Evolutionary conservation across 257 asterid genomes (phyloP).

Genomic region (Nicotiana sylvestris): DNA sequence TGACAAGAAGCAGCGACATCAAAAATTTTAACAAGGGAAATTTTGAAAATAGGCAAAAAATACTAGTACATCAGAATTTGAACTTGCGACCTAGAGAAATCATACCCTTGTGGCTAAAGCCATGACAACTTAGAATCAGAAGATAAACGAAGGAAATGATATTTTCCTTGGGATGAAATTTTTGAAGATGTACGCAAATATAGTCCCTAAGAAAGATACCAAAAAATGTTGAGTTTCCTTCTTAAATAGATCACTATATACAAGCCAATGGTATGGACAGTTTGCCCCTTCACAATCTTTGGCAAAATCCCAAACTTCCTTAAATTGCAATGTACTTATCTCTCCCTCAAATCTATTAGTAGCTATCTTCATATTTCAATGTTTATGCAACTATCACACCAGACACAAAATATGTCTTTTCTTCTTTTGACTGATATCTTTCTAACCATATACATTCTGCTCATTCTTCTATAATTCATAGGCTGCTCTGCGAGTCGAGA

Average conservation of each 20-base stretch:
- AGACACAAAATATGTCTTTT: not conserved
- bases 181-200: not conserved
- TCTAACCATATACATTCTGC: not conserved
- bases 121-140: too few relatives aligned
- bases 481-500: not conserved
- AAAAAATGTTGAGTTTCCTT: not conserved
- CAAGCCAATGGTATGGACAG: not conserved
- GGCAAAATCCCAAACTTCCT: not conserved
- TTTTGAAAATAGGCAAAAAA: too few relatives aligned
- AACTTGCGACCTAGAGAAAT: too few relatives aligned
- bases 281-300: conserved; percentile 3
- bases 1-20: too few relatives aligned
- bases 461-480: conserved; percentile 15
- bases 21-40: too few relatives aligned
- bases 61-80: too few relatives aligned
- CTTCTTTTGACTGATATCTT: too few relatives aligned
- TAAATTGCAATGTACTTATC: not conserved
- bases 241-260: not conserved
- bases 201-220: not conserved
- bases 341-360: not conserved
- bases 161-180: too few relatives aligned
- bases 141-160: too few relatives aligned
- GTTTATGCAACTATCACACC: not conserved
- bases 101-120: too few relatives aligned
- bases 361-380: not conserved